Conservation (phyloP, 2,329 filamentous ascomycete species). For the Claviceps cyperi region DNA sequence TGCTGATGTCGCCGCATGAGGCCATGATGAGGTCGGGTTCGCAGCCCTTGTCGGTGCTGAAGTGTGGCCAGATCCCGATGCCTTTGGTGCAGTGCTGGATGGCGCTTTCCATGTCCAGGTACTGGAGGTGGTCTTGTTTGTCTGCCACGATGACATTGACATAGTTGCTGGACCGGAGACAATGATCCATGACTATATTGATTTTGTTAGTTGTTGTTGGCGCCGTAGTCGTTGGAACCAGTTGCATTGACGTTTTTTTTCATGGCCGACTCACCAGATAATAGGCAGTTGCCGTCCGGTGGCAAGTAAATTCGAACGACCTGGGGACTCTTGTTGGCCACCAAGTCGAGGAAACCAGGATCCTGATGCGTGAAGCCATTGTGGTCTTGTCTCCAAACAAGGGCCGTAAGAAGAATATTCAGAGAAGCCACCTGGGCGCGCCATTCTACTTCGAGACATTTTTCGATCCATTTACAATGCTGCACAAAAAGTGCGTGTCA, state of each 20-base stretch:
- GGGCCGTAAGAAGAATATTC: constrained; percentile 66
- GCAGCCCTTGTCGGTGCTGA: constrained; percentile 51
- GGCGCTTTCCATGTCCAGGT: constrained; percentile 57
- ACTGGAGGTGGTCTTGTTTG: constrained; percentile 68
- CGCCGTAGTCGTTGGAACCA: too few relatives aligned
- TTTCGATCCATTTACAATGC: constrained; percentile 77
- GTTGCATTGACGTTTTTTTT: neutral
- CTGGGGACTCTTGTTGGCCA: constrained; percentile 67
- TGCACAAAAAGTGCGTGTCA: constrained; percentile 12
- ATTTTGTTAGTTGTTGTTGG: constrained; percentile 12
- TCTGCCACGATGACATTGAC: constrained; percentile 71
- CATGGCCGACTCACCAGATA: constrained; percentile 30
- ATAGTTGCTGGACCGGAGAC: constrained; percentile 58
- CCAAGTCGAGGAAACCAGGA: constrained; percentile 64
- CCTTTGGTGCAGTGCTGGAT: constrained; percentile 67
- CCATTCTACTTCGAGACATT: constrained; percentile 68
- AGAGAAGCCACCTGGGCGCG: constrained; percentile 58
- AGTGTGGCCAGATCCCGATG: constrained; percentile 64
- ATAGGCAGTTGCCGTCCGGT: constrained; percentile 64
- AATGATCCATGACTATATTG: constrained; percentile 49
- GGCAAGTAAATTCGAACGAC: constrained; percentile 71
- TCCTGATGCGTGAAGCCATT: constrained; percentile 76
- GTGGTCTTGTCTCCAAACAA: constrained; percentile 72
- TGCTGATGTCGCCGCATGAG: constrained; percentile 59
- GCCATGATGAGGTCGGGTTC: constrained; percentile 68